Base-by-base conservation (phyloP, 805 yeast species). In the Wickerhamomyces xylosicus region DNA sequence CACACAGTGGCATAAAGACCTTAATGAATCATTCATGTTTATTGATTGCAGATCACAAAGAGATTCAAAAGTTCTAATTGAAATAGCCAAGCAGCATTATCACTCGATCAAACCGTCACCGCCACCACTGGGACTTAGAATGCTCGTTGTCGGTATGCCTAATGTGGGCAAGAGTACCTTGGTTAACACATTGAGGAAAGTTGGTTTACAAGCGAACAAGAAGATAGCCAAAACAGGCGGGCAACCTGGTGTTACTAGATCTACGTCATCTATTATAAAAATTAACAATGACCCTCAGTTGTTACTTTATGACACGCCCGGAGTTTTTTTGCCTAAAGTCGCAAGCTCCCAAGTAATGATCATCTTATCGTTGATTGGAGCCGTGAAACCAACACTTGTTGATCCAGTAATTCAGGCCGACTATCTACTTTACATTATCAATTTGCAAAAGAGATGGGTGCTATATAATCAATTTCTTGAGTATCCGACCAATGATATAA, bases 81-180 rank as follows among this genome's bases (percentile, higher is more conserved):
- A 71, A 9, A 49, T 65, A 11, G 62, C 85, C 3, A 65, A 64
- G 29, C 65, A 69, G 38, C 61, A 62, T 38, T 69, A 72, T 48
- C 45, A 57, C 20, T 45, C 54, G 4, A 63, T 76, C 69, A 58
- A 56, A 16, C 85, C 90, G 0, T 74, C 79, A 4, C 47, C 47
- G 1, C 94, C 95, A 0, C 96, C 97, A 0, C 58, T 87, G 42
- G 97, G 97, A 0, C 63, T 83, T 36, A 61, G 87, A 18, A 58
- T 84, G 41, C 66, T 89, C 66, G 74, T 90, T 34, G 78, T 81
- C 6, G 98, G 98, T 0, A 84, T 92, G 92, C 98, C 98, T 1
- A 92, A 92, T 56, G 95, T 87, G n/a, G 98, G 98, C 0, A 92
- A 92, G 58, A 83, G 95, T 11, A 82, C 96, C 0, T 56, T 92